Evolutionary conservation across 441 rosid species (phyloP), one percentile per base, ranked within the genome.

Genomic region (Bocquillonia castaneifolia): DNA sequence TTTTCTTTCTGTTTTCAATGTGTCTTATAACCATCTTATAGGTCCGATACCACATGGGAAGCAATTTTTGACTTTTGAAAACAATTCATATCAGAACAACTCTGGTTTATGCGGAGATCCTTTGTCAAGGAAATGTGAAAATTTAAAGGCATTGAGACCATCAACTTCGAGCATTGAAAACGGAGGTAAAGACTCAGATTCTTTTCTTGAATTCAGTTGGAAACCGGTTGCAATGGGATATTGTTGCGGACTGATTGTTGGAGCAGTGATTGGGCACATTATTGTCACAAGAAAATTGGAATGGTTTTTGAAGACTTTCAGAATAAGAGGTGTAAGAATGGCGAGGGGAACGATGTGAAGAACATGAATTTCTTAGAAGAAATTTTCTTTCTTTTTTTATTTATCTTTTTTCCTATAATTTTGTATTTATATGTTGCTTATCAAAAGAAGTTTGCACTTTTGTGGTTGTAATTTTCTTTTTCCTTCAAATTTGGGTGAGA

Each of bases 141-240:
- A 14, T 37, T 2, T 37, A 7, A 40, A 56, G 6, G 12, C 6
- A 7, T 2, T 8, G 2, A n/a, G n/a, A n/a, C 39, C 58, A 0
- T 3, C 59, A 10, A 28, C 42, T 39, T 53, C 74, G 7, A n/a
- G 23, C 6, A 20, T 26, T 1, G 53, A 52, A 3, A n/a, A n/a
- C n/a, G 72, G 56, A 36, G 57, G 28, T 39, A 18, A 6, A 36
- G 57, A 56, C 1, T 60, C 1, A 0, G 15, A 29, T 10, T 51
- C 34, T 72, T 72, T 59, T 69, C 45, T 63, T 69, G 58, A 69
- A 73, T 67, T 71, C 9, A 50, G 44, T 22, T 74, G 81, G 78
- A 62, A 39, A 52, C 13, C 50, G 3, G 53, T 72, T 2, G 3
- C 39, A 22, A 18, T 56, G 0, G 78, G 73, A 1, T 69, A 69